Evolutionary conservation across 371 early-diverging fungal genomes (phyloP), one percentile per base, ranked within the genome.

Genomic region (Lichtheimia ornata): DNA sequence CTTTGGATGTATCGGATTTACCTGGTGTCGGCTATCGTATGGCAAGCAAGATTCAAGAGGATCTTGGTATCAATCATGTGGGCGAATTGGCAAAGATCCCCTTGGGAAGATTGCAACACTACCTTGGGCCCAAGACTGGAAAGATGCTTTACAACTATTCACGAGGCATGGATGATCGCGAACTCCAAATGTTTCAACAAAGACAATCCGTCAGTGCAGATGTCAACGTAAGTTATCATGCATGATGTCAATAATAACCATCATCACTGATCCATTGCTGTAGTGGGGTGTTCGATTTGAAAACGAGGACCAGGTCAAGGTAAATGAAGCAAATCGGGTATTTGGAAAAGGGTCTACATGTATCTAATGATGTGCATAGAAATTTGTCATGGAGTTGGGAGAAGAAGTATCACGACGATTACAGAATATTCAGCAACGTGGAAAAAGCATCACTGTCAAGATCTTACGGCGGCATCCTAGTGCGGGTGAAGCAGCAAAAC

Each of bases 201-300:
- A 82, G 94, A 18, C 91, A 91, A 67, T 84, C 86, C 14, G 88
- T 95, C 35, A 91, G 93, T 42, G 92, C 91, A 0, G 89, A 88
- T 62, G 83, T 88, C 3, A 81, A 81, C 58, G 77, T 75, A 72
- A 69, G 59, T 61, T 43, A 18, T 14, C 7, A 3, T 52, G 27
- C 45, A 28, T 18, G 18, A 14, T 14, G 2, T 28, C 4, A 53
- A 57, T 28, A 42, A 18, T 24, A 3, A 43, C 53, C 14, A 12
- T 5, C 49, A 3, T 43, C 15, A 14, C 13, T 18, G 6, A 47
- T 28, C 42, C n/a, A 49, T 9, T 54, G 15, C 9, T 58, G 20
- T 58, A 81, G 67, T 96, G 95, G 94, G 96, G 94, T 2, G 83
- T 96, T 0, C 83, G 96, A 15, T 92, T 96, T 71, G 87, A 90